Evolutionary conservation across 768 basidiomycete species (phyloP), one percentile per base, ranked within the genome.

Genomic region (Mycena belliarum): DNA sequence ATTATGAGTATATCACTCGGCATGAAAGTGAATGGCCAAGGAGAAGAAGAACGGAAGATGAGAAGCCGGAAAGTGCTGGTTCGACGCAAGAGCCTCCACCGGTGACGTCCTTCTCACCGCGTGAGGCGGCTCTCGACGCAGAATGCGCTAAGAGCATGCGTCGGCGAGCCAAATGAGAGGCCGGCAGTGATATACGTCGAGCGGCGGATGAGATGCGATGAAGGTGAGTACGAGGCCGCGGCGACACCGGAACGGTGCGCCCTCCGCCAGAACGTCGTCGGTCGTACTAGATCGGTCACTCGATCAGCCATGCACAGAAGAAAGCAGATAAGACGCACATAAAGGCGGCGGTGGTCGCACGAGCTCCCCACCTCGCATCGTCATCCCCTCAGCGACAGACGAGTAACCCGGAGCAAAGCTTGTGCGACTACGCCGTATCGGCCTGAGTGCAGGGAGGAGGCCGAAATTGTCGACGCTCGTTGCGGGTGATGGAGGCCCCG

Each of bases 141-240:
- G 48, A 85, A 75, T 3, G 85, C 85, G 57, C 82, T 84, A 33
- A 86, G 76, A 60, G 87, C 85, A 66, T 82, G 77, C 7, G 75
- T 65, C 0, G 89, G 89, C 1, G 76, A 72, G 68, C 89, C 86
- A 50, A 89, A 79, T 0, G 78, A 66, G 52, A 91, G 83, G 7
- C 90, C 89, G 14, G 89, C 89, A 26, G 89, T 89, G 60, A 91
- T 81, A 66, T 88, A 91, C 2, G 89, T 90, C 6, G 88, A 85
- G 6, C 89, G 84, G 37, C 91, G 87, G 45, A 91, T 79, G 55
- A 89, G 82, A 68, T 89, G 84, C 0, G 82, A 82, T 0, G 88
- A 81, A 0, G 89, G 89, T 7, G 90, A 88, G 68, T 89, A 91
- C 0, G 82, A 85, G 7, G 87, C 81, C 5, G 78, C 81, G 44